Percentiles rank a stretch among this genome's conserved stretches.
Conservation (phyloP, 2,329 filamentous ascomycete species). For the Paraconiothyrium brasiliense region DNA sequence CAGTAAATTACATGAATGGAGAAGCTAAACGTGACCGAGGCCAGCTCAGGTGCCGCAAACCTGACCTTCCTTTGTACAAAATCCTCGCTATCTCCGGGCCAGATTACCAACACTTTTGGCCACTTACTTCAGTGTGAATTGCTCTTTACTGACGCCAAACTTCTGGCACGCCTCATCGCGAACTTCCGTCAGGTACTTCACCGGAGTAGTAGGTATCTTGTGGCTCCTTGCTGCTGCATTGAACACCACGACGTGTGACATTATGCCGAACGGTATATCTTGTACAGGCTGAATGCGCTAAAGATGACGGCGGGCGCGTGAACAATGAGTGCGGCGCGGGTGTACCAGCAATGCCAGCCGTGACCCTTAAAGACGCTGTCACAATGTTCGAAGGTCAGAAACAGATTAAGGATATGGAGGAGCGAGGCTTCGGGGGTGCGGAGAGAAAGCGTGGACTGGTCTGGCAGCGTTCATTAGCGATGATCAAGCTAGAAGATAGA, state of each 20-base stretch:
- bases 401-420: conserved; percentile 43
- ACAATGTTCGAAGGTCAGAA: conserved; percentile 40
- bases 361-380: conserved; percentile 37
- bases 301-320: conserved; percentile 38
- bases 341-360: conserved; percentile 38
- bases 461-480: conserved; percentile 42
- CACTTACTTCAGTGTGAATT: conserved; percentile 81
- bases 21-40: background rate
- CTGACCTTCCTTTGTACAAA: background rate
- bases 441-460: conserved; percentile 40
- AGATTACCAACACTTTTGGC: background rate
- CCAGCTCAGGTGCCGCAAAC: too few relatives aligned
- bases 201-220: conserved; percentile 83
- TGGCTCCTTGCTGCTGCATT: conserved; percentile 80
- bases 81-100: background rate
- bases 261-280: conserved; percentile 65
- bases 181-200: conserved; percentile 84
- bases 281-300: conserved; percentile 38
- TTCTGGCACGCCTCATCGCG: conserved; percentile 88
- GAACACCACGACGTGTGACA: conserved; percentile 88
- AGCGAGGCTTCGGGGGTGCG: conserved; percentile 44
- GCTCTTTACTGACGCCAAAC: conserved; percentile 75
- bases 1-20: background rate
- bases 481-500: background rate
- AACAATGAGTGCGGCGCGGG: conserved; percentile 33